A percentile compares a stretch with the other conserved stretches of the same genome.
Conservation (phyloP, 768 basidiomycete species). For the Russula sp. region DNA sequence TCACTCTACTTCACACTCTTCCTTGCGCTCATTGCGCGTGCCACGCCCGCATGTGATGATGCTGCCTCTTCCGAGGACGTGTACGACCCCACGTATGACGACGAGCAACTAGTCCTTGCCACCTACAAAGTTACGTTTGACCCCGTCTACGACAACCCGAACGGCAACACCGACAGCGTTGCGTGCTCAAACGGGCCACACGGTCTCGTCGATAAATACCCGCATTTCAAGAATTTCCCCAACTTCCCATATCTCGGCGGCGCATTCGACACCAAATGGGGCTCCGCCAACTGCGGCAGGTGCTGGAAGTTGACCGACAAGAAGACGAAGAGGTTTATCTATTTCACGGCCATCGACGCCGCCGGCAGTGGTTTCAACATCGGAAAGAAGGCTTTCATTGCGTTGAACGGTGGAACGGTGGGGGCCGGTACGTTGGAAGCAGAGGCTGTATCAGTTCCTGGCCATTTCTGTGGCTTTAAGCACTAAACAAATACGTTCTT, state of each 20-base stretch:
- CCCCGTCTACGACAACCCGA: constrained; percentile 45
- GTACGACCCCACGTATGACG: background rate
- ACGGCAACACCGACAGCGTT: constrained; percentile 42
- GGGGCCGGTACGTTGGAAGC: too few species aligned
- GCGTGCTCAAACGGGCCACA: constrained; percentile 44
- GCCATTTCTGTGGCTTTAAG: too few species aligned
- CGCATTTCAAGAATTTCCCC: constrained; percentile 51
- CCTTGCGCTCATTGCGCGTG: background rate
- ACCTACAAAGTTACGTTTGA: too few species aligned
- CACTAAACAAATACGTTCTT: too few species aligned
- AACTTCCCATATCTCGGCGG: constrained; percentile 61
- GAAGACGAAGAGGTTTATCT: constrained; percentile 40
- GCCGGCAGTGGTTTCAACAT: constrained; percentile 43
- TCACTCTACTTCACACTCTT: constrained; percentile 4
- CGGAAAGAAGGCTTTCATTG: constrained; percentile 35
- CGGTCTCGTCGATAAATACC: constrained; percentile 43
- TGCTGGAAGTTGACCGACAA: constrained; percentile 60
- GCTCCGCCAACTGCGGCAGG: constrained; percentile 46
- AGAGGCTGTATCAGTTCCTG: too few species aligned
- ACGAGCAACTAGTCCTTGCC: too few species aligned
- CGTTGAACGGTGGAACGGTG: constrained; percentile 25
- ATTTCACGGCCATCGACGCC: constrained; percentile 52
- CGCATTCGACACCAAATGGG: constrained; percentile 46
- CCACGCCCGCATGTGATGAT: background rate
- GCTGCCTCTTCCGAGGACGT: background rate